phyloP scores from a whole-genome alignment of 352 stramenopile species.

The Pythium coloratum region DNA sequence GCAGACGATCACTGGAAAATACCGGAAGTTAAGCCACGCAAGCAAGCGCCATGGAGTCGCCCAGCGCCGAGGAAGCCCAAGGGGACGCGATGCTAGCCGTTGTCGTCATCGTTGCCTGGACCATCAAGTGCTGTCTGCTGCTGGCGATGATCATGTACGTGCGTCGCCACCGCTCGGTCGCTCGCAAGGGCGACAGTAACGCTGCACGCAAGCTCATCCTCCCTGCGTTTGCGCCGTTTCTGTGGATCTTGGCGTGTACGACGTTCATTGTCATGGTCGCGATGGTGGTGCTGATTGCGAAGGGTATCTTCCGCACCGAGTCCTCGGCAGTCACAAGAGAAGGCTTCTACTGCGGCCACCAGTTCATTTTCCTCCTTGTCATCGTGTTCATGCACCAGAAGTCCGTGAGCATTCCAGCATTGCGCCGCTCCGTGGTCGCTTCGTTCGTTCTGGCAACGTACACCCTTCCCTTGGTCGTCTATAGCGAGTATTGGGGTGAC shows the following conservation, averaged over 20 bases:
- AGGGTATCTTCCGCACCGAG: constrained; percentile 16
- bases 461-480: too few species aligned
- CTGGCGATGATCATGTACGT: constrained; percentile 44
- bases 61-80: too few species aligned
- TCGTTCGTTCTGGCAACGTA: too few species aligned
- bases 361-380: constrained; percentile 50
- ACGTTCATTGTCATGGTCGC: constrained; percentile 37
- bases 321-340: constrained; percentile 20
- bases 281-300: constrained; percentile 27
- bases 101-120: too few species aligned
- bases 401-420: too few species aligned
- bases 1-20: too few species aligned
- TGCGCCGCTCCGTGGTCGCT: too few species aligned
- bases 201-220: constrained; percentile 56
- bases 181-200: constrained; percentile 39
- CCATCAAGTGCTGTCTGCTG: not conserved
- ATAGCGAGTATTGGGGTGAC: too few species aligned
- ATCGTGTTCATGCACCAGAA: constrained; percentile 47
- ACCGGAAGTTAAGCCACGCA: too few species aligned
- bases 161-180: constrained; percentile 45
- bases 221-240: constrained; percentile 63
- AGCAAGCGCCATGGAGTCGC: too few species aligned
- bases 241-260: constrained; percentile 44
- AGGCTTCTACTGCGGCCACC: constrained; percentile 45
- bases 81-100: too few species aligned